These are phyloP conservation scores for Plasmodium vivax DNA, from an alignment of 169 alveolate genomes.

Conservation along the genomic window DNA sequence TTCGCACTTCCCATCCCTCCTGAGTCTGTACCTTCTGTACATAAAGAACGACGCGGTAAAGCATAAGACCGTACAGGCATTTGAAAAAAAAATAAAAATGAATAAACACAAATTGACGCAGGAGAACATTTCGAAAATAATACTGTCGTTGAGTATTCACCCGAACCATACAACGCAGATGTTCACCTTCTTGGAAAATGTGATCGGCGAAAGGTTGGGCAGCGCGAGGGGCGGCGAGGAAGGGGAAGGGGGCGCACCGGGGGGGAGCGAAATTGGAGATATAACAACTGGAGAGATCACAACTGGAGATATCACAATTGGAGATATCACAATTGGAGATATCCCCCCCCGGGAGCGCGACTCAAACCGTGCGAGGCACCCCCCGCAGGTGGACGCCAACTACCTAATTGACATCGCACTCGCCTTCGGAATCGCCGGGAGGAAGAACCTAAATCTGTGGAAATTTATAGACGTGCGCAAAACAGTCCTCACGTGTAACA, in stretches of 20 bases:
- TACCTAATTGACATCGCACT: conserved; percentile 51
- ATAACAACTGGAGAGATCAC: neutral
- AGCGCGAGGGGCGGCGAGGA: neutral
- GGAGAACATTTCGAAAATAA: conserved; percentile 51
- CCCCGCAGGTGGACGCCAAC: conserved; percentile 7
- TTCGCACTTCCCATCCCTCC: conserved; percentile 11
- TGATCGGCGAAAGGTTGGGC: conserved; percentile 42
- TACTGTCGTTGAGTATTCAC: conserved; percentile 49
- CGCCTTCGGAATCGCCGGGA: conserved; percentile 64
- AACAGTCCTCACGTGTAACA: conserved; percentile 56
- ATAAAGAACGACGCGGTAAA: conserved; percentile 47
- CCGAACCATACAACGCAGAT: conserved; percentile 71
- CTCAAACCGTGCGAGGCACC: neutral
- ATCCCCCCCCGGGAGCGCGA: neutral
- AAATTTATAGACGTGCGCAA: conserved; percentile 44
- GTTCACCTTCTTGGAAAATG: conserved; percentile 57
- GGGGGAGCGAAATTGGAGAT: neutral
- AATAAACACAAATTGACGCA: conserved; percentile 58
- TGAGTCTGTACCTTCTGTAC: conserved; percentile 45
- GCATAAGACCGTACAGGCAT: conserved; percentile 27
- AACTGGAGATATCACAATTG: neutral
- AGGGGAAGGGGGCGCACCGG: neutral
- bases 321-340: neutral
- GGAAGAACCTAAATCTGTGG: conserved; percentile 54
- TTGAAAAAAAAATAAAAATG: conserved; percentile 67